Base-by-base conservation (phyloP, 1,284 basidiomycete genomes). In the Malassezia brasiliensis region DNA sequence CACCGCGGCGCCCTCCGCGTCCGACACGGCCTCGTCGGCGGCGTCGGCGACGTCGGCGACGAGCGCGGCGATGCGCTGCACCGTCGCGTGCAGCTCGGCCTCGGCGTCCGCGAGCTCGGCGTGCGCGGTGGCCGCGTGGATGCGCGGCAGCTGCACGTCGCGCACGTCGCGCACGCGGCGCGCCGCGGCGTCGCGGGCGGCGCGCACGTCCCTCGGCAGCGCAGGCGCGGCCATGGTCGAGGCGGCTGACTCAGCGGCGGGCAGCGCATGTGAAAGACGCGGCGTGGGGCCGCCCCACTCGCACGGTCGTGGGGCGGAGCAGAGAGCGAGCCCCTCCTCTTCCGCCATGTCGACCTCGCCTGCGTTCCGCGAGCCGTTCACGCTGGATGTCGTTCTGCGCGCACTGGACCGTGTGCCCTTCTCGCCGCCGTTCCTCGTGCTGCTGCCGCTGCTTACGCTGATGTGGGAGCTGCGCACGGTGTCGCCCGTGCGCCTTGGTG, bases 361-460 rank as follows among this genome's bases (percentile, higher is more conserved):
- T 4, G 17, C 10, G 11, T 45, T 30, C 35, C 39, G 25, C 25
- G 35, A 37, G 22, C 47, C 47, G 19, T 45, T 55, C 34, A 44
- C 44, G 31, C 44, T 69, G 22, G 71, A 74, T 44, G 41, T 52
- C 5, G 34, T 65, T 25, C 38, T 61, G n/a, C 45, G 60, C 40
- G 46, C 61, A 37, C 58, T 74, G 32, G 53, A 56, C 53, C 59
- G 55, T 37, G 59, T 65, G 28, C 64, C 65, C 17, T 68, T 74
- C 31, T 64, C 63, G 14, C 53, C 64, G 1, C 64, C 66, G 3
- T 67, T 69, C 50, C 52, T 71, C 22, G 42, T 67, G 20, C 46
- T 65, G 35, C 54, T 69, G 2, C 72, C 72, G 2, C 53, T 60
- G 5, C 53, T 69, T 11, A 53, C 62, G 15, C 62, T 65, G 30